Evolutionary conservation across 331 rosid species (phyloP), one percentile per base, ranked within the genome.

Genomic region (Stylosanthes scabra): DNA sequence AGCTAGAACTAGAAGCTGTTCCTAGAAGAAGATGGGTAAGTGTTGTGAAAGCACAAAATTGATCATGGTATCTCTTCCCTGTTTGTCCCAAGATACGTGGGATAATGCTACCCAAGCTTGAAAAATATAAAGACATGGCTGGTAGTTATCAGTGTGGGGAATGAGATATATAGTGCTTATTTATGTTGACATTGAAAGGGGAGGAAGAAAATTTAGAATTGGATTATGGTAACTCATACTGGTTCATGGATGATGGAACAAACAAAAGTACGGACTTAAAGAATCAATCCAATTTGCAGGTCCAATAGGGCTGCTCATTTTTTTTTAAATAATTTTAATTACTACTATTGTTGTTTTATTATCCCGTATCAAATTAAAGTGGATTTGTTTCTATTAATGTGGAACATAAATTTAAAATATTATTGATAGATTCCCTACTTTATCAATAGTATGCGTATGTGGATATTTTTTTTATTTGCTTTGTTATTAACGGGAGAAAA

Each of bases 101-200:
- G 86, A 79, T 45, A 71, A 75, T 80, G 59, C 81, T 75, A 80
- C 79, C 80, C 45, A 83, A 80, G 75, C 80, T 89, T 14, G 90
- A 80, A 71, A 88, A 75, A 88, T 66, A 58, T 61, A 91, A 67
- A 80, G 85, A 84, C 98, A 93, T 93, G 55, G 27, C n/a, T 59
- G 9, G 25, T 11, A 11, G 57, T 27, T 70, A 63, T 58, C 67
- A 54, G 6, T 8, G 64, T 54, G 71, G 55, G 14, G 54, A 5
- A 37, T 58, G 50, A 37, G 55, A 12, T 20, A 20, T 20, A 20
- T 9, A 9, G 51, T 46, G 51, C 51, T 71, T 70, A 14, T 63
- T 41, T 70, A 14, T 56, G 29, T 49, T 70, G 76, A 75, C 47
- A 59, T 83, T 67, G 71, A 63, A 74, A 71, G 52, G 68, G 60